A percentile compares a stretch with the other conserved stretches of the same genome.
phyloP scores from a whole-genome alignment of 1,284 basidiomycete species.

The Farysia itapuensis region DNA sequence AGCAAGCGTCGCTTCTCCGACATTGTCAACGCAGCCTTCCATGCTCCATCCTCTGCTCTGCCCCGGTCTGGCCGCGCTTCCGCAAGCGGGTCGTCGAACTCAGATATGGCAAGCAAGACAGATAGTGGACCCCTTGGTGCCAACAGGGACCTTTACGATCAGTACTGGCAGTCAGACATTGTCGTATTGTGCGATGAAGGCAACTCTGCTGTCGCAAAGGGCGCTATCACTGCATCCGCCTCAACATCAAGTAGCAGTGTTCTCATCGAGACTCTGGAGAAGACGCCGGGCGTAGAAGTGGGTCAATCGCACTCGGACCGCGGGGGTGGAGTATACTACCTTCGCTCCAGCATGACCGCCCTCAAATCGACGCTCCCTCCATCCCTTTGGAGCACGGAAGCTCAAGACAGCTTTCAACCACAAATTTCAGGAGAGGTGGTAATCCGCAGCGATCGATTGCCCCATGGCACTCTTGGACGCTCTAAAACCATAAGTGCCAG shows the following conservation, averaged over 20 bases:
- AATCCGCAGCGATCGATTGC: no score
- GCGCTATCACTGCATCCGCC: background rate
- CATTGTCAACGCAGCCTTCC: slow-evolving; percentile 3
- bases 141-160: background rate
- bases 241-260: no score
- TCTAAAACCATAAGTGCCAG: no score
- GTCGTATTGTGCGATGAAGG: background rate
- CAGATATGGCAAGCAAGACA: no score
- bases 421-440: no score
- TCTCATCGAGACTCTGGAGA: background rate
- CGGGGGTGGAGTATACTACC: slow-evolving; percentile 2
- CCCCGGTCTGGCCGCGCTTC: no score
- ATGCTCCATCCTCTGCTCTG: no score
- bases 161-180: slow-evolving; percentile 1
- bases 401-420: no score
- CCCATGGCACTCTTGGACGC: no score
- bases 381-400: background rate
- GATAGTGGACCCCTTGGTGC: no score
- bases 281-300: background rate
- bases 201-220: background rate
- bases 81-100: no score
- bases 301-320: no score
- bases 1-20: slow-evolving; percentile 27
- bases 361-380: slow-evolving; percentile 2
- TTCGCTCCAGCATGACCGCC: slow-evolving; percentile 9